Evolutionary conservation across 371 early-diverging fungal species (phyloP).

Genomic region (Mucor circinelloides): DNA sequence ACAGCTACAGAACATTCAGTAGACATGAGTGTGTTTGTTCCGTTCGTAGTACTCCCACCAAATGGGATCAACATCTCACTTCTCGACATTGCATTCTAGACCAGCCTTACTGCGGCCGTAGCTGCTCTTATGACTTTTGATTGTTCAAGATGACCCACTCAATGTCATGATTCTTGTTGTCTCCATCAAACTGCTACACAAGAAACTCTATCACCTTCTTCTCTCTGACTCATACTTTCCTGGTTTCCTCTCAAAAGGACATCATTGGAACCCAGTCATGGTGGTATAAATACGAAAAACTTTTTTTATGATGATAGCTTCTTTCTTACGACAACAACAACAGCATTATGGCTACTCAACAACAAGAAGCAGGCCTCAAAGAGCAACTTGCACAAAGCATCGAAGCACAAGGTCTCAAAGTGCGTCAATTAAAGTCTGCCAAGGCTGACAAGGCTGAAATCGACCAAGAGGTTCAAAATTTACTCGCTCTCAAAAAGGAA

Average conservation of each 20-base stretch:
- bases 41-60: background rate
- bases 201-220: background rate
- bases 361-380: conserved; percentile 21
- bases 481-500: conserved; percentile 65
- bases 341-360: background rate
- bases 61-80: background rate
- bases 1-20: background rate
- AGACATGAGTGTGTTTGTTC: background rate
- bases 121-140: background rate
- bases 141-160: background rate
- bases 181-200: background rate
- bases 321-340: background rate
- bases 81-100: background rate
- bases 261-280: background rate
- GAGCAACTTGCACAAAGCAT: conserved; percentile 59
- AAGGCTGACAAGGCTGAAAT: conserved; percentile 63
- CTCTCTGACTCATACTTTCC: background rate
- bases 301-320: background rate
- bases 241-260: background rate
- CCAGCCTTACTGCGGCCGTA: background rate
- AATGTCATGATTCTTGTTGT: background rate
- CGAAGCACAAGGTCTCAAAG: conserved; percentile 61
- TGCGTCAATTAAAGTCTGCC: conserved; percentile 64
- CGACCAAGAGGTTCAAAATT: conserved; percentile 59
- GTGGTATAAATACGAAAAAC: conserved; percentile 1